Evolutionary conservation across 2,329 filamentous ascomycete genomes (phyloP).

Genomic region (Tolypocladium guangdongense): DNA sequence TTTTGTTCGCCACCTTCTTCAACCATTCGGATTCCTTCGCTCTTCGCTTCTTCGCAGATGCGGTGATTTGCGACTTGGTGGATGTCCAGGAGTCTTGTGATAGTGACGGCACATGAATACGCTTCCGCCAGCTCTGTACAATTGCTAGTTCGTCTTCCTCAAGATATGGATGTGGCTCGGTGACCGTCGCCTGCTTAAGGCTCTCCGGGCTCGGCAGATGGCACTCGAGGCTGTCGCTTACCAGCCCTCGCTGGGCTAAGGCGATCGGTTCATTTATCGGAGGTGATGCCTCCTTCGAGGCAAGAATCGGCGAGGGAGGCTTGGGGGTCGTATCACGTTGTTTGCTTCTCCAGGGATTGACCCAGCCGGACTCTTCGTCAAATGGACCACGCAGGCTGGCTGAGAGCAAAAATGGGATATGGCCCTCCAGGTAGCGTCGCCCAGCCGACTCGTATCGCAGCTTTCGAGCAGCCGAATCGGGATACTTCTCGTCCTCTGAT

Average conservation of each 20-base stretch:
- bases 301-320: not conserved
- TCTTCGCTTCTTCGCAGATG: constrained; percentile 13
- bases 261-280: constrained; percentile 3
- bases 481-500: constrained; percentile 47
- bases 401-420: constrained; percentile 45
- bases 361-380: constrained; percentile 20
- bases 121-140: constrained; percentile 22
- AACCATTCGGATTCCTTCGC: constrained; percentile 20
- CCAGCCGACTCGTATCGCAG: constrained; percentile 49
- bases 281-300: not conserved
- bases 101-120: constrained; percentile 4
- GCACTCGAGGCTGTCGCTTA: constrained; percentile 17
- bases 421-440: constrained; percentile 44
- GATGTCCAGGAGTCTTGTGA: constrained; percentile 10
- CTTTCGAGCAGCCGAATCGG: constrained; percentile 32
- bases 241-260: constrained; percentile 2
- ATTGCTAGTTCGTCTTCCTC: constrained; percentile 18
- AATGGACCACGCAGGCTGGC: constrained; percentile 54
- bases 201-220: constrained; percentile 32
- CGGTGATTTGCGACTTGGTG: constrained; percentile 1
- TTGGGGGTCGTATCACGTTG: not conserved
- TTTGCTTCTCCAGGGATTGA: constrained; percentile 20
- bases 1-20: constrained; percentile 18
- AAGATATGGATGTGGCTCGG: constrained; percentile 17
- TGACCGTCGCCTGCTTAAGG: constrained; percentile 21